These are phyloP conservation scores for Candida freyschussii DNA, from an alignment of 1,139 yeast genomes.

Conservation along the genomic window DNA sequence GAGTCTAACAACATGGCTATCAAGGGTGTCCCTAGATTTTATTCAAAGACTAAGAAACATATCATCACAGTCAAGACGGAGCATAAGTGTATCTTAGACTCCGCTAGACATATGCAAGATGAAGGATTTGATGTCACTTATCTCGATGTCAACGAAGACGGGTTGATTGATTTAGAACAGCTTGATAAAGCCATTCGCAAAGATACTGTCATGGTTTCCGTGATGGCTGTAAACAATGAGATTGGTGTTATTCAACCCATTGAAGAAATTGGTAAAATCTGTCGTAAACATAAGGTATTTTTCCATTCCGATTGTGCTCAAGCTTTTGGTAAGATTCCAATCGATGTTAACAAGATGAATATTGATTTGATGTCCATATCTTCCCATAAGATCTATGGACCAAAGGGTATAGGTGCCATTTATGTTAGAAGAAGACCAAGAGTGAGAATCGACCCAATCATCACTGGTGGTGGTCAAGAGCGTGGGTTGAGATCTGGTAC, in stretches of 20 bases:
- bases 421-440: slow-evolving; percentile 97
- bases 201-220: slow-evolving; percentile 86
- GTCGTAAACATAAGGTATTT: slow-evolving; percentile 82
- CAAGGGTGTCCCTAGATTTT: slow-evolving; percentile 94
- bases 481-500: slow-evolving; percentile 98
- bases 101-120: slow-evolving; percentile 90
- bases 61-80: slow-evolving; percentile 95
- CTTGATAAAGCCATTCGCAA: slow-evolving; percentile 82
- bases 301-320: slow-evolving; percentile 99
- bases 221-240: slow-evolving; percentile 97
- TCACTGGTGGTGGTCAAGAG: slow-evolving; percentile 99
- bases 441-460: slow-evolving; percentile 91
- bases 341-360: slow-evolving; percentile 91
- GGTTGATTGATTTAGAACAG: slow-evolving; percentile 72
- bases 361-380: slow-evolving; percentile 91
- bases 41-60: slow-evolving; percentile 84
- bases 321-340: slow-evolving; percentile 89
- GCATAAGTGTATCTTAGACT: slow-evolving; percentile 95
- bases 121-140: slow-evolving; percentile 97
- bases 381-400: slow-evolving; percentile 96
- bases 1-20: slow-evolving; percentile 93
- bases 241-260: slow-evolving; percentile 97
- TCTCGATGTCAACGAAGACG: slow-evolving; percentile 77
- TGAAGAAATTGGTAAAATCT: slow-evolving; percentile 85
- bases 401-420: slow-evolving; percentile 96